Conservation (phyloP, 768 basidiomycete species). For the Scleroderma citrinum region DNA sequence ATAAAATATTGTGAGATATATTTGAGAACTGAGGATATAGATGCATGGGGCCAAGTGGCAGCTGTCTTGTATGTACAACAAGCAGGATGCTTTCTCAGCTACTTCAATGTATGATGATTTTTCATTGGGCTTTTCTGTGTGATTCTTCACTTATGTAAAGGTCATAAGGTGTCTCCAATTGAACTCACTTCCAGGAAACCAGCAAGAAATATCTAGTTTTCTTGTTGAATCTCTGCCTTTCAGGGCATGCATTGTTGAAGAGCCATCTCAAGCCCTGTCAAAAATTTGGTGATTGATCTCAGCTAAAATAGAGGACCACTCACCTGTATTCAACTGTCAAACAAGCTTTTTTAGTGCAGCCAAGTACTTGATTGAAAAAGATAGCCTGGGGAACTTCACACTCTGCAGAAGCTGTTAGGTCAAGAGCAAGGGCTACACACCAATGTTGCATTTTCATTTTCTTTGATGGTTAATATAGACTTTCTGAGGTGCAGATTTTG, state of each 20-base stretch:
- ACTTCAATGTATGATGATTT: background rate
- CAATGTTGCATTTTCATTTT: background rate
- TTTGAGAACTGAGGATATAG: no score
- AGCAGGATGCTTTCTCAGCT: background rate
- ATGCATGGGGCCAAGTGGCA: no score
- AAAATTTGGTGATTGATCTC: background rate
- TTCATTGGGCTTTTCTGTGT: background rate
- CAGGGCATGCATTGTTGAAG: background rate
- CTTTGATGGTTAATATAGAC: background rate
- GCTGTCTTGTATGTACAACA: no score
- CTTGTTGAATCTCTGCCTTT: background rate
- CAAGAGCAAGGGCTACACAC: background rate
- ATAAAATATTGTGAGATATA: no score
- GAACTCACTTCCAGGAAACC: background rate
- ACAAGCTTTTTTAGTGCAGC: background rate
- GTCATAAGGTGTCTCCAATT: conserved; percentile 1
- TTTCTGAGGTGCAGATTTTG: background rate
- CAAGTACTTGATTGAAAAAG: background rate
- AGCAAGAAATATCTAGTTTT: conserved; percentile 2
- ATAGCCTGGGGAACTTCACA: background rate
- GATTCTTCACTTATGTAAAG: conserved; percentile 4
- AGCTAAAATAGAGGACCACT: background rate
- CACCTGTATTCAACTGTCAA: background rate
- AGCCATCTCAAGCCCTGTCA: background rate
- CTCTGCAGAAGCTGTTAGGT: background rate